A percentile compares a stretch with the other conserved stretches of the same genome.
These are phyloP conservation scores for Colletotrichum sp. DNA, from an alignment of 2,329 filamentous ascomycete genomes.

Conservation along the genomic window DNA sequence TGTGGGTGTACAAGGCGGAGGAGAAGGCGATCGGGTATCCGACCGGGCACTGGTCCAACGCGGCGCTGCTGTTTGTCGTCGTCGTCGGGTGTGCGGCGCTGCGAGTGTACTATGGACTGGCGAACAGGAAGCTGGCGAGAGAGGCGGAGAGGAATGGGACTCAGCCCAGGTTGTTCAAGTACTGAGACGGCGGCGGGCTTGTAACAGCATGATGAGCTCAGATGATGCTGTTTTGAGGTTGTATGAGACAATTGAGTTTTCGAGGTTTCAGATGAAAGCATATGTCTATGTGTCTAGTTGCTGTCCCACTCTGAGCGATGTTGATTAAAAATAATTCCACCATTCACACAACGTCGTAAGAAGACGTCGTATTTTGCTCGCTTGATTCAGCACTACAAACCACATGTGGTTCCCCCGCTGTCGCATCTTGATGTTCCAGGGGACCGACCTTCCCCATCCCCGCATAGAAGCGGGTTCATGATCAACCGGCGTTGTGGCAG, in stretches of 20 bases:
- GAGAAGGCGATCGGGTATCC: constrained; percentile 68
- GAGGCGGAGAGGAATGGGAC: constrained; percentile 33
- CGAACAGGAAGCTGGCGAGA: constrained; percentile 41
- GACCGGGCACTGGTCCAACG: constrained; percentile 74
- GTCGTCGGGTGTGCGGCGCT: constrained; percentile 58
- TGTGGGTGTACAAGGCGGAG: constrained; percentile 74
- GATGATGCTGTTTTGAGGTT: background rate
- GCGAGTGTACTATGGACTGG: constrained; percentile 59
- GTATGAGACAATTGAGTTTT: background rate
- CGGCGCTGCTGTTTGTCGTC: constrained; percentile 64
- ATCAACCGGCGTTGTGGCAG: constrained; percentile 14
- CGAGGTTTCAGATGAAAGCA: background rate
- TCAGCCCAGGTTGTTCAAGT: constrained; percentile 44
- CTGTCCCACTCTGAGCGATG: background rate
- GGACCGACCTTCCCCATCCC: background rate
- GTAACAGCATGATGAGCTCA: background rate
- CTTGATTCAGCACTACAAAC: background rate
- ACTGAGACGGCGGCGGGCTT: constrained; percentile 26
- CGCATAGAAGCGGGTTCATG: background rate
- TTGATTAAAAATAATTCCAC: background rate
- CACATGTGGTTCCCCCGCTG: background rate
- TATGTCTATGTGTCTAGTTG: background rate
- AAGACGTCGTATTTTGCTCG: background rate
- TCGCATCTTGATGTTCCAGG: background rate
- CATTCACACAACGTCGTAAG: background rate